Percentiles rank a stretch among this genome's conserved stretches.
Conservation (phyloP, 139 green algal species). For the Chlamydomonas sphaeroides region DNA sequence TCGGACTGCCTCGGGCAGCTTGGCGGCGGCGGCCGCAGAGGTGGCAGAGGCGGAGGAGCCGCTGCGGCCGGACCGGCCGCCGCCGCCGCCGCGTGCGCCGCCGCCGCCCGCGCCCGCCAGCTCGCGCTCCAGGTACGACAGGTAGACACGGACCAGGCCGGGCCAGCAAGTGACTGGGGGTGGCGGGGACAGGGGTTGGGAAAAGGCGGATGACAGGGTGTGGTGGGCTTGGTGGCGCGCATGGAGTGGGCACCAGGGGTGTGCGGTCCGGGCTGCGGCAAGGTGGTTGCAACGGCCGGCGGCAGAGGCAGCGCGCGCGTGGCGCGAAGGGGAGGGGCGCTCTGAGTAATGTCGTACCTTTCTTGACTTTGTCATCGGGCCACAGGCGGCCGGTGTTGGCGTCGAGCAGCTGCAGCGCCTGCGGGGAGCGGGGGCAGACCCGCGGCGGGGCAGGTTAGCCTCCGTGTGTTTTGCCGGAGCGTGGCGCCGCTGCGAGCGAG, state of each 20-base stretch:
- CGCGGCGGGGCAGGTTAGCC: not conserved
- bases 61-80: not conserved
- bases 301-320: not conserved
- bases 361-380: conserved; percentile 13
- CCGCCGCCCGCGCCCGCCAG: not conserved
- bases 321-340: no score
- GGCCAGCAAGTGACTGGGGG: conserved; percentile 19
- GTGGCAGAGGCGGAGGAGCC: not conserved
- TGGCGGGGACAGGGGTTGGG: not conserved
- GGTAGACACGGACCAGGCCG: not conserved
- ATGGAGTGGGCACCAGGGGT: no score
- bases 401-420: conserved; percentile 21
- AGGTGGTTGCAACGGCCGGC: not conserved
- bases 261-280: not conserved
- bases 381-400: conserved; percentile 15
- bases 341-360: no score
- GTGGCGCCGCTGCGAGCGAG: not conserved
- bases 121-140: conserved; percentile 3
- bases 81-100: not conserved
- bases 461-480: no score
- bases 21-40: not conserved
- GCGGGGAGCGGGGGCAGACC: not conserved
- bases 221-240: not conserved
- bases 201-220: not conserved
- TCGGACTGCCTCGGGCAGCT: not conserved